A percentile compares a stretch with the other conserved stretches of the same genome.
phyloP scores from a whole-genome alignment of 192 early-diverging fungal species.

The Hyaloraphidium curvatum region DNA sequence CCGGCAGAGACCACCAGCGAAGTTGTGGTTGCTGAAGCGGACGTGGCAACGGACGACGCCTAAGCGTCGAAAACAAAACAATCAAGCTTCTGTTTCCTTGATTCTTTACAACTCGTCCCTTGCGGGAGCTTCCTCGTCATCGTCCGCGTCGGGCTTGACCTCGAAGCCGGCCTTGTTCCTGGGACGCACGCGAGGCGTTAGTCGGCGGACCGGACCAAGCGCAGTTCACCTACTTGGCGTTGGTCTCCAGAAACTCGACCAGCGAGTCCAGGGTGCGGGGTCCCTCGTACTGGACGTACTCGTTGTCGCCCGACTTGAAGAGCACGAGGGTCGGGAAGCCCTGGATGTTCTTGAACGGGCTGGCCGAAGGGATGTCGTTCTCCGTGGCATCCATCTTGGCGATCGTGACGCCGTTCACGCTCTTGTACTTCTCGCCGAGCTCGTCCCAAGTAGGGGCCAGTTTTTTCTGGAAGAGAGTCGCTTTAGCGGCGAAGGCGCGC shows the following conservation, averaged over 20 bases:
- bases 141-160: no score
- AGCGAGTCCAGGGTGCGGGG: conserved; percentile 62
- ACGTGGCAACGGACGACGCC: no score
- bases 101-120: no score
- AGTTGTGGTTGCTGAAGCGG: no score
- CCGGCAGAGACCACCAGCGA: no score
- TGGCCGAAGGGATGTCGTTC: conserved; percentile 67
- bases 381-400: conserved; percentile 93
- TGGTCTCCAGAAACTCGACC: conserved; percentile 54
- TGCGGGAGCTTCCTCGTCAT: no score
- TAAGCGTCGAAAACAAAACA: no score
- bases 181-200: no score
- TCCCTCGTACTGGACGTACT: conserved; percentile 63
- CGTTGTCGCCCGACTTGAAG: conserved; percentile 64
- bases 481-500: background rate
- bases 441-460: conserved; percentile 65
- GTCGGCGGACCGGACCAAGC: no score
- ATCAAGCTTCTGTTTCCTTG: no score
- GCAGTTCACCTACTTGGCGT: conserved; percentile 40
- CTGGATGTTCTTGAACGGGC: conserved; percentile 22
- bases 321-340: conserved; percentile 85
- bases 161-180: no score
- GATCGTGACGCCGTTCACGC: conserved; percentile 39
- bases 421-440: conserved; percentile 40
- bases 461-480: no score